These are phyloP conservation scores for Aspergillus baeticus DNA, from an alignment of 495 filamentous ascomycete species.

Conservation along the genomic window DNA sequence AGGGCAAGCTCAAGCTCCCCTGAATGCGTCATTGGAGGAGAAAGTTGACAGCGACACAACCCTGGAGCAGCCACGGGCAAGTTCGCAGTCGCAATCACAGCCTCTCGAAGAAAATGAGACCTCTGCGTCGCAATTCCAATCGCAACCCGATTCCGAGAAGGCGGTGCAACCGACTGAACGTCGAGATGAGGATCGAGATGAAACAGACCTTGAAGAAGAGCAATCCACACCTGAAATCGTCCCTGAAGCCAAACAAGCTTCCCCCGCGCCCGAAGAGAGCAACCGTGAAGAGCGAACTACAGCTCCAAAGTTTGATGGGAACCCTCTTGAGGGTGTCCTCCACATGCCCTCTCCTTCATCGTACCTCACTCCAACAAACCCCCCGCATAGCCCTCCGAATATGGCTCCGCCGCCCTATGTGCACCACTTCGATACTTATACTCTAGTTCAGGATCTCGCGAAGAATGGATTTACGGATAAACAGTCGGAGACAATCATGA, in stretches of 20 bases:
- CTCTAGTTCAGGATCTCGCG: slow-evolving; percentile 74
- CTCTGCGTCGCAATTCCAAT: background rate
- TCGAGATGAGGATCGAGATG: slow-evolving; percentile 17
- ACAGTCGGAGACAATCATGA: slow-evolving; percentile 82
- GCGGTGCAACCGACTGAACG: slow-evolving; percentile 21
- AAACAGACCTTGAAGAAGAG: slow-evolving; percentile 14
- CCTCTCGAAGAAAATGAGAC: background rate
- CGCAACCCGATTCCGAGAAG: slow-evolving; percentile 1
- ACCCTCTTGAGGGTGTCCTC: slow-evolving; percentile 65
- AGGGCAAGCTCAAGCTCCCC: background rate
- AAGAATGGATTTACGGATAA: slow-evolving; percentile 63
- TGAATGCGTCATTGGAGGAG: slow-evolving; percentile 21
- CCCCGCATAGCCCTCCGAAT: slow-evolving; percentile 54
- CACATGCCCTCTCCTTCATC: slow-evolving; percentile 53
- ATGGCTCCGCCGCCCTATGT: slow-evolving; percentile 75
- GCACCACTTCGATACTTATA: slow-evolving; percentile 95
- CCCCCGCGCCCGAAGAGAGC: slow-evolving; percentile 22
- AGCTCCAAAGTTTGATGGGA: slow-evolving; percentile 27
- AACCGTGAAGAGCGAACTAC: slow-evolving; percentile 27
- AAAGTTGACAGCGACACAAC: slow-evolving; percentile 13
- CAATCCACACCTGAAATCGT: slow-evolving; percentile 18
- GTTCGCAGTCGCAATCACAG: background rate
- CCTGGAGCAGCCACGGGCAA: slow-evolving; percentile 16
- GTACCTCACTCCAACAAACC: slow-evolving; percentile 34
- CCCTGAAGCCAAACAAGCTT: slow-evolving; percentile 15